A percentile compares a stretch with the other conserved stretches of the same genome.
Evolutionary conservation across 192 early-diverging fungal genomes (phyloP).

Genomic region (Phlyctochytrium bullatum): DNA sequence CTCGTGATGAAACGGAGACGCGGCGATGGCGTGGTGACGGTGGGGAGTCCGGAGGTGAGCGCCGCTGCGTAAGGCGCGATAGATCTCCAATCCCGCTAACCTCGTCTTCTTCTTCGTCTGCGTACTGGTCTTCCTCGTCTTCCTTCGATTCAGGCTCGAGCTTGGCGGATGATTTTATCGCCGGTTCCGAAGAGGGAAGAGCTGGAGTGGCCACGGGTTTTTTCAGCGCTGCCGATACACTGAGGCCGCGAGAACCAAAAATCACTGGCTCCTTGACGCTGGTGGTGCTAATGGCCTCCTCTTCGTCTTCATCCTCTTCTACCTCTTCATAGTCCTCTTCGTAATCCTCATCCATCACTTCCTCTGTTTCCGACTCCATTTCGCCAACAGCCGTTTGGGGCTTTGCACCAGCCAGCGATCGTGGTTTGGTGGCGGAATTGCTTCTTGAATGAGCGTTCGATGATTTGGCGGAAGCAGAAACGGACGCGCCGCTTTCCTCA

Average conservation of each 20-base stretch:
- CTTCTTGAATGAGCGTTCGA: neutral
- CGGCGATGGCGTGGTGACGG: neutral
- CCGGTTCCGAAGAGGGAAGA: neutral
- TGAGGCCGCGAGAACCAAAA: slow-evolving; percentile 8
- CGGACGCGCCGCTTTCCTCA: slow-evolving; percentile 25
- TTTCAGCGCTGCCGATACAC: slow-evolving; percentile 14
- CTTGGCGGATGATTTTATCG: too few species aligned
- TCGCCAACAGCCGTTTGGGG: slow-evolving; percentile 4
- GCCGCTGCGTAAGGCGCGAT: too few species aligned
- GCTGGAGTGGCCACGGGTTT: neutral
- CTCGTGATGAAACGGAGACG: slow-evolving; percentile 3
- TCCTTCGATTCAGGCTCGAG: too few species aligned
- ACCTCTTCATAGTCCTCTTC: slow-evolving; percentile 13
- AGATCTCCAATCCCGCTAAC: too few species aligned
- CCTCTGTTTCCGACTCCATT: slow-evolving; percentile 14
- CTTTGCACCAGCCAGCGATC: neutral
- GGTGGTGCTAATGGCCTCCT: neutral
- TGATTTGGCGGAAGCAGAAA: slow-evolving; percentile 6
- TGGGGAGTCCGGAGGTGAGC: too few species aligned
- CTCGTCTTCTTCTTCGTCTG: too few species aligned
- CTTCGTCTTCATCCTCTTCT: neutral
- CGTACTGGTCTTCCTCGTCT: too few species aligned
- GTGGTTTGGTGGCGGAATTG: slow-evolving; percentile 5
- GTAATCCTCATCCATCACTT: slow-evolving; percentile 24
- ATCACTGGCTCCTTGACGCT: slow-evolving; percentile 15